Base-by-base conservation (phyloP, 306 rosid species). In the Lotus japonicus region DNA sequence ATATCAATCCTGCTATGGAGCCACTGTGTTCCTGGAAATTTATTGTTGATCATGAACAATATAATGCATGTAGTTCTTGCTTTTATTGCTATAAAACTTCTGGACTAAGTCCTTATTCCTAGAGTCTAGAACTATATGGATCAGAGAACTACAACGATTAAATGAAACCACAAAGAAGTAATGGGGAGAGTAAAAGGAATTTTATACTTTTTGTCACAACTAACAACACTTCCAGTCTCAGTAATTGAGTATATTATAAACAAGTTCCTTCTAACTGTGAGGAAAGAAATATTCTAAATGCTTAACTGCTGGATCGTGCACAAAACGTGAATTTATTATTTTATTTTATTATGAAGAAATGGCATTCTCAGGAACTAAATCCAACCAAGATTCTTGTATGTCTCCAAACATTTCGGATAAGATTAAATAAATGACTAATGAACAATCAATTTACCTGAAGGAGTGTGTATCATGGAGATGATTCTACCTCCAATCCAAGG, bases 401-500 rank as follows among this genome's bases (percentile, higher is more conserved):
- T n/a, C 54, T 71, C 58, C 63, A 46, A 53, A 66, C 26, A 44
- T 58, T 56, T 4, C n/a, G 51, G n/a, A 12, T 60, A 19, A 18
- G 1, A 55, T 18, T 71, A 57, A 46, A 59, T n/a, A 65, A 53
- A 69, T 56, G 5, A 31, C 31, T 18, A 42, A 81, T 58, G 39
- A 21, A 48, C 9, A 64, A 68, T 56, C 62, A 74, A 21, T 70
- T 42, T 86, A 92, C 98, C 98, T 45, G 98, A 86, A 57, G 91
- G 89, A 70, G 80, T 67, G 87, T 92, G 92, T 62, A 61, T 71
- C 96, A 89, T 92, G 68, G 98, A 89, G 69, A 89, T 81, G 50
- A 92, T 87, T 89, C 98, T 81, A 46, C 96, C 98, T 41, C 98
- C 96, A 80, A 87, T 92, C 98, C 98, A 87, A 58, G 98, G 96